A percentile compares a stretch with the other conserved stretches of the same genome.
Evolutionary conservation across 1,139 yeast species (phyloP).

Genomic region (Geotrichum australiense): DNA sequence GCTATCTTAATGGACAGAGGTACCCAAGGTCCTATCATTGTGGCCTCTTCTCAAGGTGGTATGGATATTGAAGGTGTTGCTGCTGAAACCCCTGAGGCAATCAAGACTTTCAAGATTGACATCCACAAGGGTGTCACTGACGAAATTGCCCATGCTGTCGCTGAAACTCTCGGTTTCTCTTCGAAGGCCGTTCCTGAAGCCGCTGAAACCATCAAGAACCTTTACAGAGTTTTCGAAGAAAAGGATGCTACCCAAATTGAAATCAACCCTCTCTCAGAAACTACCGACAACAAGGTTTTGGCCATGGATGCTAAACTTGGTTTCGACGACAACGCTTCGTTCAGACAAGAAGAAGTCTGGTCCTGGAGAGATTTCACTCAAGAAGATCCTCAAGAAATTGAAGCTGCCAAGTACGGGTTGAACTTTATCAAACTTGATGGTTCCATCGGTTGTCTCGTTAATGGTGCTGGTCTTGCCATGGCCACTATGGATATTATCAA

Average conservation of each 20-base stretch:
- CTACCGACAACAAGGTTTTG: constrained; percentile 80
- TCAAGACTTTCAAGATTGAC: constrained; percentile 79
- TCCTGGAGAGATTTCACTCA: constrained; percentile 95
- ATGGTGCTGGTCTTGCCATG: constrained; percentile 99
- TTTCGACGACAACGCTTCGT: constrained; percentile 93
- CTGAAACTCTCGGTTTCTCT: constrained; percentile 76
- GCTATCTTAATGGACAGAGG: constrained; percentile 94
- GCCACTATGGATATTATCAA: constrained; percentile 99
- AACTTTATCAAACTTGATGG: constrained; percentile 98
- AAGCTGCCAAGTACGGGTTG: constrained; percentile 82
- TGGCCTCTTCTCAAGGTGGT: constrained; percentile 98
- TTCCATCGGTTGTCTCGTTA: constrained; percentile 95
- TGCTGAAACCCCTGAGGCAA: constrained; percentile 81
- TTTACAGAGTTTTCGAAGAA: constrained; percentile 82
- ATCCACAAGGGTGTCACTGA: constrained; percentile 77
- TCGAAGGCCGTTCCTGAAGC: constrained; percentile 76
- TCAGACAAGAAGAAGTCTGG: constrained; percentile 92
- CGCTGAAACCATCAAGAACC: constrained; percentile 76
- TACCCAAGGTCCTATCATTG: constrained; percentile 84
- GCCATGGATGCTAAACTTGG: constrained; percentile 99
- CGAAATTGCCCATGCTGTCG: constrained; percentile 66
- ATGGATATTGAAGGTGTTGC: constrained; percentile 99
- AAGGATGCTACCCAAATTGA: constrained; percentile 97
- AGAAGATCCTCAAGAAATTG: constrained; percentile 96
- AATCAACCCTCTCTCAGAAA: constrained; percentile 96